Conservation (phyloP, 257 asterid genomes). For the Mentha longifolia region DNA sequence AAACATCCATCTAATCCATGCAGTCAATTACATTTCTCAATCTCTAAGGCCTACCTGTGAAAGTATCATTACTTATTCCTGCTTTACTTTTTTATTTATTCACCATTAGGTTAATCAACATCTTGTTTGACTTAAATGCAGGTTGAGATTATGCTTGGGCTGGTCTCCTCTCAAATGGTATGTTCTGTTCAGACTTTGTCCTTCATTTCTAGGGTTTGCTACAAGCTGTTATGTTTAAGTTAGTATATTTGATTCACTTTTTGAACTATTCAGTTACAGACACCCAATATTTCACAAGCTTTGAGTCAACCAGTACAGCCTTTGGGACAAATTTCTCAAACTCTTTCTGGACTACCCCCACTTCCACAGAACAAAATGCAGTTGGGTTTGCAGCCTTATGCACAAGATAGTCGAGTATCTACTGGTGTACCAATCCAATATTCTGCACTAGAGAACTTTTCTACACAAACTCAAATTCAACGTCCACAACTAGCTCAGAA, state of each 20-base stretch:
- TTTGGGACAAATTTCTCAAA: conserved; percentile 51
- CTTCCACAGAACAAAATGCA: conserved; percentile 64
- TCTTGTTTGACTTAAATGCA: conserved; percentile 43
- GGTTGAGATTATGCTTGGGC: conserved; percentile 83
- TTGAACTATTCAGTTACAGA: conserved; percentile 67
- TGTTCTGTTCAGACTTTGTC: conserved; percentile 37
- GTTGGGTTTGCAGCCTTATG: conserved; percentile 37
- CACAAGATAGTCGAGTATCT: conserved; percentile 52
- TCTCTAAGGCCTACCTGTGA: not conserved
- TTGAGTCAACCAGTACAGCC: conserved; percentile 50
- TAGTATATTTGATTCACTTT: conserved; percentile 34
- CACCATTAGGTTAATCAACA: conserved; percentile 1
- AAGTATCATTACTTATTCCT: not conserved
- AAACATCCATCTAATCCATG: conserved; percentile 17
- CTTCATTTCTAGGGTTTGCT: conserved; percentile 20
- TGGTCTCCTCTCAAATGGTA: conserved; percentile 90
- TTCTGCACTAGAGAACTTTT: conserved; percentile 46
- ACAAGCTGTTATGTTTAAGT: conserved; percentile 23
- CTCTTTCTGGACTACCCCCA: conserved; percentile 73
- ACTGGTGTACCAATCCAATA: conserved; percentile 49
- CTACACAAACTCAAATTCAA: conserved; percentile 62
- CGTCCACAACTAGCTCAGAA: conserved; percentile 53
- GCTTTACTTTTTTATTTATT: not conserved
- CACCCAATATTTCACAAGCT: conserved; percentile 71
- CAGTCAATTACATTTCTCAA: conserved; percentile 22